Percentiles rank a stretch among this genome's conserved stretches.
Evolutionary conservation across 2,329 filamentous ascomycete genomes (phyloP).

Genomic region (Colletotrichum abscissum): DNA sequence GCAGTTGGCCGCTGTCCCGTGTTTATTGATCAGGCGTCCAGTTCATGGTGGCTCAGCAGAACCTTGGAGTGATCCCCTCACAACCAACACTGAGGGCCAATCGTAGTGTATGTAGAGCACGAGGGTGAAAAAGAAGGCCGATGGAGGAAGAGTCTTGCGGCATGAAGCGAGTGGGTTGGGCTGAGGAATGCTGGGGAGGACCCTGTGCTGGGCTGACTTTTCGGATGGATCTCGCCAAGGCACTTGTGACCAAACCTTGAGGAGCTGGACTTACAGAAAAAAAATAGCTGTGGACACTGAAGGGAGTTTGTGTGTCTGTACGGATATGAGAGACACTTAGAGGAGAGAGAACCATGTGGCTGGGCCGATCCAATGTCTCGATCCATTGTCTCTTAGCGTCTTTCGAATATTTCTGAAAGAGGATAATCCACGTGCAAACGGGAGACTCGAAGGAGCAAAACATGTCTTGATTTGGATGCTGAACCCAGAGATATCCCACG

Average conservation of each 20-base stretch:
- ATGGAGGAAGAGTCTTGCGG: not conserved
- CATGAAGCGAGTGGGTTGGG: conserved; percentile 6
- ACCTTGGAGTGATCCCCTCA: not conserved
- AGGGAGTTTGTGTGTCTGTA: not conserved
- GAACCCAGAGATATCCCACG: not conserved
- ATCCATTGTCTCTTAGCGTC: conserved; percentile 9
- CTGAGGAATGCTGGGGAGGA: not conserved
- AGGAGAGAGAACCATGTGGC: not conserved
- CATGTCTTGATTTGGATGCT: not conserved
- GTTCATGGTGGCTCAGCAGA: conserved; percentile 8
- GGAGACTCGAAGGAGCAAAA: not conserved
- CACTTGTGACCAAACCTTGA: not conserved
- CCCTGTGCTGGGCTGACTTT: conserved; percentile 7
- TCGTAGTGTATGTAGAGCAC: not conserved
- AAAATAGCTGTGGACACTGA: not conserved
- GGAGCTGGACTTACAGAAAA: not conserved
- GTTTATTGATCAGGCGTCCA: not conserved
- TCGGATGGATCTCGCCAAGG: conserved; percentile 18
- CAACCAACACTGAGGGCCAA: not conserved
- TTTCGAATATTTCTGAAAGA: not conserved
- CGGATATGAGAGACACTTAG: not conserved
- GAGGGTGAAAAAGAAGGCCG: not conserved
- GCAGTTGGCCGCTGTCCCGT: not conserved
- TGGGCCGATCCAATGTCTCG: conserved; percentile 13
- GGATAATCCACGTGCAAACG: conserved; percentile 10